Conservation (phyloP, 1,284 basidiomycete species). For the Ustilago tritici region DNA sequence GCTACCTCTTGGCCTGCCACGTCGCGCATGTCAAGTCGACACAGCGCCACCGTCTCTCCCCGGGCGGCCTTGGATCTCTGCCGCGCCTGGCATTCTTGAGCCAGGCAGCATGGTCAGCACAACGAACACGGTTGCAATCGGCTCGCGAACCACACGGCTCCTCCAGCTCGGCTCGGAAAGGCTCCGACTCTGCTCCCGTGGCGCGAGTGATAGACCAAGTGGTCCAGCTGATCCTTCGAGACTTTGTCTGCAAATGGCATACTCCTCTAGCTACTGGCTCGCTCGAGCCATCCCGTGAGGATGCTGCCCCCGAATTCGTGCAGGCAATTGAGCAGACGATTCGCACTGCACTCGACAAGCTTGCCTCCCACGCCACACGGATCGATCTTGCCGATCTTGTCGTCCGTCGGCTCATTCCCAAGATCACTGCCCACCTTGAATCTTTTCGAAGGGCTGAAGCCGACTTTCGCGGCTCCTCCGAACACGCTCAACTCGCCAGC, state of each 20-base stretch:
- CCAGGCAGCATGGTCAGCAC: constrained; percentile 48
- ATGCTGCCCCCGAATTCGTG: constrained; percentile 84
- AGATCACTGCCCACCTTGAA: constrained; percentile 87
- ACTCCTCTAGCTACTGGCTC: constrained; percentile 43
- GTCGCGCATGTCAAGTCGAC: constrained; percentile 18
- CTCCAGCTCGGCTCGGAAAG: neutral
- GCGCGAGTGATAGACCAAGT: constrained; percentile 31
- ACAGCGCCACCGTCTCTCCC: constrained; percentile 7
- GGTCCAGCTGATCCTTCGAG: constrained; percentile 52
- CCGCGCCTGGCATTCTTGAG: constrained; percentile 46
- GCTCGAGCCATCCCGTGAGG: constrained; percentile 8
- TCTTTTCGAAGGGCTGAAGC: constrained; percentile 92
- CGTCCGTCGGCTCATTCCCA: constrained; percentile 85
- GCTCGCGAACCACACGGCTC: constrained; percentile 26
- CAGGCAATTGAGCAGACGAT: constrained; percentile 82
- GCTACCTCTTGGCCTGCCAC: constrained; percentile 30
- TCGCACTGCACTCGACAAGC: constrained; percentile 76
- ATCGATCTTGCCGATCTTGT: constrained; percentile 83
- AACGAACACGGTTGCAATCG: constrained; percentile 42
- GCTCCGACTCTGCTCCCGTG: constrained; percentile 15
- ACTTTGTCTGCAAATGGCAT: constrained; percentile 64
- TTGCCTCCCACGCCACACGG: constrained; percentile 74
- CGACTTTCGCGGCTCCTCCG: constrained; percentile 75
- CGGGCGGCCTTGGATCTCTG: constrained; percentile 20
- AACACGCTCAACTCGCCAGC: constrained; percentile 26